Conservation (phyloP, 306 rosid species). For the Spatholobus suberectus region DNA sequence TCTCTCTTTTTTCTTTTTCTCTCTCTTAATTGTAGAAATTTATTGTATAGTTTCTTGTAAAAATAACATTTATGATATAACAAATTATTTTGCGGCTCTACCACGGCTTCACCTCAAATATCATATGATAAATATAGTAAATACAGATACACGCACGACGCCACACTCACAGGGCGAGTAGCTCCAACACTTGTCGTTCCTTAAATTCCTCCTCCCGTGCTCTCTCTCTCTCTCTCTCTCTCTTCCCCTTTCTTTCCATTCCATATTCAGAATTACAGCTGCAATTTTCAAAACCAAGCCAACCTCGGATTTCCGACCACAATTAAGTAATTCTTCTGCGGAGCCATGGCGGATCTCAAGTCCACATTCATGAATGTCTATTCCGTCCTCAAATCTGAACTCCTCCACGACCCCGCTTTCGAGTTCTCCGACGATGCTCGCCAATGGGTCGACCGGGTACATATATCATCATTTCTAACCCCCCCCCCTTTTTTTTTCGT, state of each 20-base stretch:
- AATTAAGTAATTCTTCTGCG: neutral
- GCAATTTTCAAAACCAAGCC: too few species aligned
- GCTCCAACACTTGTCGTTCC: too few species aligned
- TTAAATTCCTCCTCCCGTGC: too few species aligned
- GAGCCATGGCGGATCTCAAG: constrained; percentile 77
- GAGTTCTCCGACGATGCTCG: constrained; percentile 72
- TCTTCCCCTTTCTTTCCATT: neutral
- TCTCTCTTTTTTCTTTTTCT: too few species aligned
- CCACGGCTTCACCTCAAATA: too few species aligned
- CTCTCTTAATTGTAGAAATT: too few species aligned
- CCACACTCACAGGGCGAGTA: too few species aligned
- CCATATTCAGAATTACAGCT: neutral
- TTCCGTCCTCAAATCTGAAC: constrained; percentile 72
- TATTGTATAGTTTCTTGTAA: too few species aligned
- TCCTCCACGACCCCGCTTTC: constrained; percentile 76
- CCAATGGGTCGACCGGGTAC: constrained; percentile 75
- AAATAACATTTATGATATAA: too few species aligned
- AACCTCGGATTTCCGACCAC: neutral
- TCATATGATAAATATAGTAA: too few species aligned
- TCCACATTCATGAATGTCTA: constrained; percentile 74
- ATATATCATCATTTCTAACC: neutral
- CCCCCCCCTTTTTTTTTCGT: neutral
- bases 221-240: neutral
- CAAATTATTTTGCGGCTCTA: too few species aligned
- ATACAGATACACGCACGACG: too few species aligned